Percentiles rank a stretch among this genome's conserved stretches.
Evolutionary conservation across 2,329 filamentous ascomycete genomes (phyloP).

Genomic region (Ceratocystis cacaofunesta): DNA sequence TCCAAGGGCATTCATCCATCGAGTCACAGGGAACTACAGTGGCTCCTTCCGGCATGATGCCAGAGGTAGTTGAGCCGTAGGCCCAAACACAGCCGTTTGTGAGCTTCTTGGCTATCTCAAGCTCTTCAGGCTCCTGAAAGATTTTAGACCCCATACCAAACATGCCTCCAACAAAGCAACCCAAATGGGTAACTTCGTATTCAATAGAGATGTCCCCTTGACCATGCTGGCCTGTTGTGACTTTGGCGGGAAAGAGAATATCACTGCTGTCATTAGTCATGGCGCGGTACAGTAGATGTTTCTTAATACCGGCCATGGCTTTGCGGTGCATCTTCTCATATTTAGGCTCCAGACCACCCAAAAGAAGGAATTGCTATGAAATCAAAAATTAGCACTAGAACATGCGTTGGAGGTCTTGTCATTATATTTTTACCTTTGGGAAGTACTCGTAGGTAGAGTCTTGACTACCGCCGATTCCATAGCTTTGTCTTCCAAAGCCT

Average conservation of each 20-base stretch:
- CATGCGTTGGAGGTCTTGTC: background rate
- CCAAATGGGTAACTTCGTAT: conserved; percentile 49
- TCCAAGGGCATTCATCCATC: conserved; percentile 36
- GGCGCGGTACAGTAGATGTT: conserved; percentile 63
- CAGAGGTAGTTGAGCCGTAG: conserved; percentile 43
- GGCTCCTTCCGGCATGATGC: conserved; percentile 49
- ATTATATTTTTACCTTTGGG: conserved; percentile 34
- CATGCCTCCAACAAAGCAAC: conserved; percentile 59
- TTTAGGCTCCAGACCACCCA: conserved; percentile 58
- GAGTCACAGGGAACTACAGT: conserved; percentile 32
- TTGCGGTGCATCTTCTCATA: conserved; percentile 60
- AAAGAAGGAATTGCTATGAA: conserved; percentile 48
- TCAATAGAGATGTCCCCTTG: conserved; percentile 30
- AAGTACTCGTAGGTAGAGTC: conserved; percentile 62
- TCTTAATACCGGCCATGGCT: conserved; percentile 50
- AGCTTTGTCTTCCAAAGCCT: conserved; percentile 32
- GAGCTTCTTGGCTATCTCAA: conserved; percentile 49
- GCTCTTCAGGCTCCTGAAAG: conserved; percentile 41
- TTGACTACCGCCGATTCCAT: conserved; percentile 49
- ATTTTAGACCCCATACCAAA: conserved; percentile 50
- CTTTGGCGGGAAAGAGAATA: conserved; percentile 57
- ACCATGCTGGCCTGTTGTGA: conserved; percentile 32
- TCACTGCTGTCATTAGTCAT: conserved; percentile 50
- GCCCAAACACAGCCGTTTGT: conserved; percentile 57
- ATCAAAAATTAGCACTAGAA: conserved; percentile 27